Evolutionary conservation across 345 rosid genomes (phyloP).

Genomic region (Salix dunnii): DNA sequence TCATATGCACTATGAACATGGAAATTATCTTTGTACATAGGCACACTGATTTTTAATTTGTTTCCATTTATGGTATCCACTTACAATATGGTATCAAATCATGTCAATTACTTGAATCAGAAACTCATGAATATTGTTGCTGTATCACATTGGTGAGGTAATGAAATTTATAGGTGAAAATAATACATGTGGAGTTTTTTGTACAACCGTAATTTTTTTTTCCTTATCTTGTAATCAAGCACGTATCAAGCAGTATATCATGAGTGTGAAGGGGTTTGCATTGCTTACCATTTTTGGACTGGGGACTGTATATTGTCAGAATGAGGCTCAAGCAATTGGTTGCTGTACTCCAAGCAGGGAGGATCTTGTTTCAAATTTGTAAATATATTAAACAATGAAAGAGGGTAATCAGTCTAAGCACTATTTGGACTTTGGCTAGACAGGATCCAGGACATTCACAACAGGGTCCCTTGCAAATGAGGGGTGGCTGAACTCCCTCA

Average conservation of each 20-base stretch:
- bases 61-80: not conserved
- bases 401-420: not conserved
- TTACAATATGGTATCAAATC: not conserved
- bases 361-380: not conserved
- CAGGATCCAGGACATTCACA: not conserved
- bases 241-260: not conserved
- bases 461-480: not conserved
- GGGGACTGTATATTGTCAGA: not conserved
- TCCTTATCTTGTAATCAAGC: not conserved
- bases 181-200: not conserved
- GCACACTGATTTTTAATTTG: not conserved
- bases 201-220: not conserved
- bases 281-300: not conserved
- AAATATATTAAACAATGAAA: not conserved
- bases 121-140: constrained; percentile 1
- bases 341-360: not conserved
- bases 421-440: not conserved
- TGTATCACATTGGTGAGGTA: not conserved
- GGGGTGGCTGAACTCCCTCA: not conserved
- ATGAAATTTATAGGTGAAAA: not conserved
- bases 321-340: not conserved
- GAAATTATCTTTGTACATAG: not conserved
- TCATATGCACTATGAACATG: not conserved
- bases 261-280: not conserved
- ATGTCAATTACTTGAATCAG: not conserved